A percentile compares a stretch with the other conserved stretches of the same genome.
phyloP scores from a whole-genome alignment of 164 flowering plant species.

The Aristolochia contorta region DNA sequence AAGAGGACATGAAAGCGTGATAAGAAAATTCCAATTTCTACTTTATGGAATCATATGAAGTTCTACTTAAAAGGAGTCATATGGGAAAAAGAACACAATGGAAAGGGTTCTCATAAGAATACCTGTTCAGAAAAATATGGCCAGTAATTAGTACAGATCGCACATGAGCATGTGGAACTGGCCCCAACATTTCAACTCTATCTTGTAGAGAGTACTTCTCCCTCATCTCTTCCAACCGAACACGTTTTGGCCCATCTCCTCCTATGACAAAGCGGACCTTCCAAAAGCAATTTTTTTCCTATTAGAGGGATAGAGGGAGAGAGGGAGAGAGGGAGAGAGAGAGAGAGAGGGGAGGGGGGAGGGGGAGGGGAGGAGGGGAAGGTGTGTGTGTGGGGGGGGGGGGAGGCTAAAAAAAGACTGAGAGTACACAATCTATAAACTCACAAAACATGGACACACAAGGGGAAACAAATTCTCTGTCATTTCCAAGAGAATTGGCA shows the following conservation, averaged over 20 bases:
- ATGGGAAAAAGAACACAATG: neutral
- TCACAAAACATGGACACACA: too few species aligned
- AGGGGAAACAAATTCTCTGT: too few species aligned
- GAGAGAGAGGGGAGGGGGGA: too few species aligned
- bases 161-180: slow-evolving; percentile 93
- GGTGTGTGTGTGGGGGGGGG: too few species aligned
- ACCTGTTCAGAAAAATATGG: slow-evolving; percentile 92
- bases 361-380: too few species aligned
- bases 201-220: slow-evolving; percentile 93
- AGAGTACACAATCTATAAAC: too few species aligned
- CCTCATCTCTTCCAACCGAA: slow-evolving; percentile 92
- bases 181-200: slow-evolving; percentile 96
- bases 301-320: too few species aligned
- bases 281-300: neutral
- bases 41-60: neutral
- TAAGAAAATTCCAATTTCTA: neutral
- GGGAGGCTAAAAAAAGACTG: too few species aligned
- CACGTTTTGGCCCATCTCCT: slow-evolving; percentile 98
- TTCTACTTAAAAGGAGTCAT: neutral
- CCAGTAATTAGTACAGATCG: slow-evolving; percentile 77
- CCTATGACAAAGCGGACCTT: slow-evolving; percentile 92
- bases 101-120: neutral
- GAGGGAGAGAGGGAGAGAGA: too few species aligned
- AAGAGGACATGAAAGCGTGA: too few species aligned
- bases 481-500: too few species aligned